These are phyloP conservation scores for Candida suzukii DNA, from an alignment of 805 yeast genomes.

Conservation along the genomic window DNA sequence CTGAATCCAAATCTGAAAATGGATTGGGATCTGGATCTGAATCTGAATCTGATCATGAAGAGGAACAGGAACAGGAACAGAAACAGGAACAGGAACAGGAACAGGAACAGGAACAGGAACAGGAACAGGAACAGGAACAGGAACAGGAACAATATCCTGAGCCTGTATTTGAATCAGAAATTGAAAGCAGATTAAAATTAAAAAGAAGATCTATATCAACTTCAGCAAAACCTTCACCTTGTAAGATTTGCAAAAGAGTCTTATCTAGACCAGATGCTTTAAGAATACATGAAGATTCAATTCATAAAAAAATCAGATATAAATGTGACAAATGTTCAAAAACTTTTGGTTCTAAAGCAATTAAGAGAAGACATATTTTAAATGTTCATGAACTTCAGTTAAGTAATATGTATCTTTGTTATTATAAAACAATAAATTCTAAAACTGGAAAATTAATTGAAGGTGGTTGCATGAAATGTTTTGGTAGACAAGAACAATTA, in stretches of 20 bases:
- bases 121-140: no score
- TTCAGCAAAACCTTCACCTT: slow-evolving; percentile 1
- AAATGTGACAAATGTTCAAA: slow-evolving; percentile 5
- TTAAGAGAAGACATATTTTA: slow-evolving; percentile 12
- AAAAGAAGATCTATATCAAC: no score
- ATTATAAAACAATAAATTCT: slow-evolving; percentile 2
- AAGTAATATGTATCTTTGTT: slow-evolving; percentile 8
- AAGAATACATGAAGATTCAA: slow-evolving; percentile 13
- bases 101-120: no score
- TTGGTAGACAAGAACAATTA: slow-evolving; percentile 14
- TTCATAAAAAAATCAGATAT: slow-evolving; percentile 11
- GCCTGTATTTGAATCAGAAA: no score
- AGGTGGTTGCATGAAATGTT: slow-evolving; percentile 15
- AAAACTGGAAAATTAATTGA: neutral
- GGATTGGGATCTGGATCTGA: no score
- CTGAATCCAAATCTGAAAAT: no score
- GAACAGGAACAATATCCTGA: no score
- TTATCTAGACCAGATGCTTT: slow-evolving; percentile 16
- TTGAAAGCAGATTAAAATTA: no score
- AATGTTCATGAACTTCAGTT: slow-evolving; percentile 8
- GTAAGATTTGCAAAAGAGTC: slow-evolving; percentile 7
- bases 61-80: no score
- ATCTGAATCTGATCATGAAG: no score
- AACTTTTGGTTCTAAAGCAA: slow-evolving; percentile 6
- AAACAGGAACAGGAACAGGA: no score